phyloP scores from a whole-genome alignment of 2,329 filamentous ascomycete species.

The Pseudopyricularia javanii region DNA sequence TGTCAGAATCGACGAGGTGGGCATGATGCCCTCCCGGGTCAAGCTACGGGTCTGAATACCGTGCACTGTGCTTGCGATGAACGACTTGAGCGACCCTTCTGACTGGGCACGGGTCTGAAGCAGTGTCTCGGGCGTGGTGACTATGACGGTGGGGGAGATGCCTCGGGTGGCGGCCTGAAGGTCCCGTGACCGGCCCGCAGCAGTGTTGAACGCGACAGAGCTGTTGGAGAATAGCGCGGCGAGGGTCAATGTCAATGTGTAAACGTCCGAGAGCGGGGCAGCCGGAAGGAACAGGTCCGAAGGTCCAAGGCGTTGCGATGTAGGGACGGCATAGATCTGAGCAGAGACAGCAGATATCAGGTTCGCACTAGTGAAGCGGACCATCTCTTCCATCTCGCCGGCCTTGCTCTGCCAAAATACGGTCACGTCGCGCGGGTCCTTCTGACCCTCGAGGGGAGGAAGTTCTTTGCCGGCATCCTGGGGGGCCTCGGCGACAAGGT shows the following conservation, averaged over 20 bases:
- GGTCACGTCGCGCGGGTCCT: constrained; percentile 41
- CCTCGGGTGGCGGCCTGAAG: constrained; percentile 61
- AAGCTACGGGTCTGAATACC: constrained; percentile 60
- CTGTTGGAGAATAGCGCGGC: constrained; percentile 75
- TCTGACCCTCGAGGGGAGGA: constrained; percentile 45
- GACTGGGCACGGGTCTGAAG: constrained; percentile 54
- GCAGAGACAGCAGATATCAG: constrained; percentile 77
- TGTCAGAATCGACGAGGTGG: constrained; percentile 49
- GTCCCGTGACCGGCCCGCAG: constrained; percentile 61
- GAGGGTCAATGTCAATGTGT: constrained; percentile 68
- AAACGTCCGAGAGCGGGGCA: constrained; percentile 67
- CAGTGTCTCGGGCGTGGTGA: constrained; percentile 64
- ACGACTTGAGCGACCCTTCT: constrained; percentile 44
- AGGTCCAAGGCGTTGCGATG: constrained; percentile 57
- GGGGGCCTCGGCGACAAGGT: constrained; percentile 64
- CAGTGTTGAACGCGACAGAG: constrained; percentile 79
- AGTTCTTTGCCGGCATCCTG: constrained; percentile 47
- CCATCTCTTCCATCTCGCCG: constrained; percentile 50
- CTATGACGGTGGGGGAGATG: constrained; percentile 70
- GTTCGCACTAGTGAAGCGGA: constrained; percentile 73
- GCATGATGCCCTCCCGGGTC: constrained; percentile 60
- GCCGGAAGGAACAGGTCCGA: constrained; percentile 77
- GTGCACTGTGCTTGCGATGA: constrained; percentile 56
- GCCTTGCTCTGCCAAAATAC: constrained; percentile 52
- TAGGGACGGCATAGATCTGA: constrained; percentile 64